Conservation (phyloP, 257 asterid species). For the Mitragyna speciosa region DNA sequence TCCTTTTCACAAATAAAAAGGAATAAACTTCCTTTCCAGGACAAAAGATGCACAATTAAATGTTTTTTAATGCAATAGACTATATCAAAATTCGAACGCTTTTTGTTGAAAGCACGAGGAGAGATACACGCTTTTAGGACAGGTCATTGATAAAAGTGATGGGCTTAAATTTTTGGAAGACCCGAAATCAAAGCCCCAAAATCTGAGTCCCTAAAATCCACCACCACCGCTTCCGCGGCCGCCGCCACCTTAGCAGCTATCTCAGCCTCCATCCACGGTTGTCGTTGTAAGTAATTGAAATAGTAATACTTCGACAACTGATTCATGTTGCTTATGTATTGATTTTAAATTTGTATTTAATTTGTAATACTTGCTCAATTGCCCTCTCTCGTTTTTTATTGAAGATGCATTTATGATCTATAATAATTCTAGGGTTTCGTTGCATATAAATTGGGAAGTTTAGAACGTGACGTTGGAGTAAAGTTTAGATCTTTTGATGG, state of each 20-base stretch:
- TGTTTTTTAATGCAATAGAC: too few relatives aligned
- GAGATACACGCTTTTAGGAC: neutral
- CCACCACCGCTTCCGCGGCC: neutral
- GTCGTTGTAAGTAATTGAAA: neutral
- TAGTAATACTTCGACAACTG: neutral
- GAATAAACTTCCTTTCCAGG: too few relatives aligned
- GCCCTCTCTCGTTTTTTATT: neutral
- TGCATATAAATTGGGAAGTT: neutral
- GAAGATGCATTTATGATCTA: neutral
- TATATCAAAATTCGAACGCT: neutral
- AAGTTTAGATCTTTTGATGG: neutral
- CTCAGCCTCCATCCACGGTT: conserved; percentile 1
- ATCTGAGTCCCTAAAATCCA: too few relatives aligned
- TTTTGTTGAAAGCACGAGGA: neutral
- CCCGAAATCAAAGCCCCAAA: conserved; percentile 20
- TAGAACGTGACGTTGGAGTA: neutral
- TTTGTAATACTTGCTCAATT: neutral
- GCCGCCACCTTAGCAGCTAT: neutral
- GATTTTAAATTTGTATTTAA: neutral
- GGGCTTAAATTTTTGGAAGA: neutral
- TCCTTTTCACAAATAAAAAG: too few relatives aligned
- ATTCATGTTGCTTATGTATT: neutral
- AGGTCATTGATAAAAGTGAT: neutral
- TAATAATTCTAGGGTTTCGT: neutral
- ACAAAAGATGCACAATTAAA: too few relatives aligned